Conservation (phyloP, 371 early-diverging fungal species). For the Syncephalis plumigaleata region DNA sequence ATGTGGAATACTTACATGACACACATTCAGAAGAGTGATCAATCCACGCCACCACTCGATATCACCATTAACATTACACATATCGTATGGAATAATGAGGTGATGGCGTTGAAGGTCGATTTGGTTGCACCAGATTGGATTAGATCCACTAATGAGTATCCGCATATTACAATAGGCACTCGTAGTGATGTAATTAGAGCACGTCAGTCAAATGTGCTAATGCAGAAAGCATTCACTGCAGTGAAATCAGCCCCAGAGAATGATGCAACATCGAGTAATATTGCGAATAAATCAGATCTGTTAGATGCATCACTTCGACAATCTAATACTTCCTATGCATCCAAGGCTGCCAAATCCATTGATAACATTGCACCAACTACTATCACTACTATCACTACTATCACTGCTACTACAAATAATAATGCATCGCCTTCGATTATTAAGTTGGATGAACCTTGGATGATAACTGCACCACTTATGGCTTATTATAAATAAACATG, state of each 20-base stretch:
- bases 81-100: slow-evolving; percentile 1
- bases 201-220: not conserved
- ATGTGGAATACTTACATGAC: slow-evolving; percentile 7
- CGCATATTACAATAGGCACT: slow-evolving; percentile 8
- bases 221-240: not conserved
- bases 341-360: not conserved
- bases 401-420: too few species aligned
- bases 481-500: too few species aligned
- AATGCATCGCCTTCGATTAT: too few species aligned
- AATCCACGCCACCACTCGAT: too few species aligned
- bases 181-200: not conserved
- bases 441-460: too few species aligned
- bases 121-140: not conserved
- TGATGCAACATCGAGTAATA: too few species aligned
- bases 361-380: not conserved
- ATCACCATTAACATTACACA: slow-evolving; percentile 2
- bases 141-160: not conserved
- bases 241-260: too few species aligned
- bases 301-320: too few species aligned
- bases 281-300: too few species aligned
- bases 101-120: slow-evolving; percentile 5
- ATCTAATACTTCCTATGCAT: too few species aligned
- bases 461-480: too few species aligned
- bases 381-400: too few species aligned
- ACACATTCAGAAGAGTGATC: not conserved